These are phyloP conservation scores for Magnaporthiopsis rhizophila DNA, from an alignment of 2,329 filamentous ascomycete genomes.

Conservation along the genomic window DNA sequence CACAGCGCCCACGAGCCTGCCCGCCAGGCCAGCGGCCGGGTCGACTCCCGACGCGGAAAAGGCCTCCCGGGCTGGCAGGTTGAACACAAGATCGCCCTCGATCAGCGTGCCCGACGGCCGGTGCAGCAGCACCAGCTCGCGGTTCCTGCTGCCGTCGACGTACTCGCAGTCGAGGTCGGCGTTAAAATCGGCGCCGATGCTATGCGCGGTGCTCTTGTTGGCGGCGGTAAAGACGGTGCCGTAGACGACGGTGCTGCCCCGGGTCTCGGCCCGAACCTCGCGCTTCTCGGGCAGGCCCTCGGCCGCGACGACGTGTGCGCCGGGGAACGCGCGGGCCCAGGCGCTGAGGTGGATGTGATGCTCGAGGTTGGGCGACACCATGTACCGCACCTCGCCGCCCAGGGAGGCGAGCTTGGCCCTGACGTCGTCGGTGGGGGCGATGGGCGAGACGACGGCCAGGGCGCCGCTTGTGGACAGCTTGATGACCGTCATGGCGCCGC, in stretches of 20 bases:
- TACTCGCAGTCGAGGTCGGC: slow-evolving; percentile 57
- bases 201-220: slow-evolving; percentile 17
- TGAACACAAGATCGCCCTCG: background rate
- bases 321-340: slow-evolving; percentile 55
- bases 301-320: slow-evolving; percentile 54
- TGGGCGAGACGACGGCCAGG: slow-evolving; percentile 59
- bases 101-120: background rate
- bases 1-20: background rate
- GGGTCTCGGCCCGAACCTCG: slow-evolving; percentile 25
- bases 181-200: slow-evolving; percentile 56
- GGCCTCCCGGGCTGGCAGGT: background rate
- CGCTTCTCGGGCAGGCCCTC: slow-evolving; percentile 56
- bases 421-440: slow-evolving; percentile 53
- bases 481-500: slow-evolving; percentile 60
- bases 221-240: slow-evolving; percentile 5
- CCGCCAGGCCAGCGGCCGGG: background rate
- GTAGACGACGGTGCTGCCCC: slow-evolving; percentile 1
- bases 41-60: background rate
- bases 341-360: slow-evolving; percentile 59
- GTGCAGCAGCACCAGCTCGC: background rate
- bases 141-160: slow-evolving; percentile 23
- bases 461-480: slow-evolving; percentile 47
- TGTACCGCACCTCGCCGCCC: slow-evolving; percentile 49
- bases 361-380: slow-evolving; percentile 56
- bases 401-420: slow-evolving; percentile 35